These are phyloP conservation scores for Penicillium janthinellum DNA, from an alignment of 2,329 filamentous ascomycete genomes.

Conservation along the genomic window DNA sequence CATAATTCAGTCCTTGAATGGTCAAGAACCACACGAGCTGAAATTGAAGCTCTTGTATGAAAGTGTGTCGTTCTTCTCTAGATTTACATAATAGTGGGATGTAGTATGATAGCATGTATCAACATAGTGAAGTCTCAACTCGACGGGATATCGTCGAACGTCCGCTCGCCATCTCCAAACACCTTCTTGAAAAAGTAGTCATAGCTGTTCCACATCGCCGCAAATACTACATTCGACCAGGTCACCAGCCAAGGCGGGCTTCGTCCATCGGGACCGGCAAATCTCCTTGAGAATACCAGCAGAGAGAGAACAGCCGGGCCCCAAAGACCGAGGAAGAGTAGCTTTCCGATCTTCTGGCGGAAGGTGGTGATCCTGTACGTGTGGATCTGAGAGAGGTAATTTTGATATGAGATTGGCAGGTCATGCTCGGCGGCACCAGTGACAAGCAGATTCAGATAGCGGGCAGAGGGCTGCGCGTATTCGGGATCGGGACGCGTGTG, in stretches of 20 bases:
- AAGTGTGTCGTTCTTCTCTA: background rate
- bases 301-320: slow-evolving; percentile 61
- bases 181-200: slow-evolving; percentile 63
- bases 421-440: slow-evolving; percentile 77
- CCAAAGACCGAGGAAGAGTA: slow-evolving; percentile 64
- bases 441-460: slow-evolving; percentile 79
- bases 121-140: background rate
- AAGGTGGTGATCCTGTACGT: slow-evolving; percentile 70
- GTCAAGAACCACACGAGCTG: background rate
- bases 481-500: slow-evolving; percentile 64
- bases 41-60: background rate
- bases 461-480: slow-evolving; percentile 79
- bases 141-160: slow-evolving; percentile 36
- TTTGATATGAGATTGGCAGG: slow-evolving; percentile 76
- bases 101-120: background rate
- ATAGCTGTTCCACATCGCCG: slow-evolving; percentile 64
- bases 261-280: slow-evolving; percentile 67
- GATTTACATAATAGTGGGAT: background rate
- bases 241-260: slow-evolving; percentile 67
- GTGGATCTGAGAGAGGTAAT: slow-evolving; percentile 68
- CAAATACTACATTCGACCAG: slow-evolving; percentile 56
- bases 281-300: slow-evolving; percentile 42
- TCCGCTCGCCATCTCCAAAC: slow-evolving; percentile 87
- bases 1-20: background rate
- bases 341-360: slow-evolving; percentile 67